Conservation (phyloP, 2,329 filamentous ascomycete species). For the Huntiella decipiens region DNA sequence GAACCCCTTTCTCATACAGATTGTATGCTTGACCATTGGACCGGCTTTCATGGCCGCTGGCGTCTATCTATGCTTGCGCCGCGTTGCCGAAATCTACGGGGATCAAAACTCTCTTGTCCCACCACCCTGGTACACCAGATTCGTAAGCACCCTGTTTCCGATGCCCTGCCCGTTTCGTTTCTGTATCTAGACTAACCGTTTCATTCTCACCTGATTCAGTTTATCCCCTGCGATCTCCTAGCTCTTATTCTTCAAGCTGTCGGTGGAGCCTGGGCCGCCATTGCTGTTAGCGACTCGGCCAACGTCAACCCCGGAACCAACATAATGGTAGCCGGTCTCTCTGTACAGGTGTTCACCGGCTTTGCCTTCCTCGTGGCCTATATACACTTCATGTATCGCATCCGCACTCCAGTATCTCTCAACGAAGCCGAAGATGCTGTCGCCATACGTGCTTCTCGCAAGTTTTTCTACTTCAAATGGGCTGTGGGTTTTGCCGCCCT, state of each 20-base stretch:
- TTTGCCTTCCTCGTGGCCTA: slow-evolving; percentile 25
- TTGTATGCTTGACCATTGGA: slow-evolving; percentile 42
- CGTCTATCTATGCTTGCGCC: slow-evolving; percentile 41
- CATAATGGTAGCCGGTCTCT: slow-evolving; percentile 40
- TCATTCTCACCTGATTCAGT: slow-evolving; percentile 17
- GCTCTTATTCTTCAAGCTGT: slow-evolving; percentile 32
- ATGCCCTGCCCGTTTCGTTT: slow-evolving; percentile 14
- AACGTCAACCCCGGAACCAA: slow-evolving; percentile 37
- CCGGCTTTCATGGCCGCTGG: slow-evolving; percentile 46
- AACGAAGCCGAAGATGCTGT: slow-evolving; percentile 21
- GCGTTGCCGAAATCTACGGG: slow-evolving; percentile 29
- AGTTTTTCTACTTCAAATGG: slow-evolving; percentile 35
- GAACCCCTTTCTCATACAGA: slow-evolving; percentile 39
- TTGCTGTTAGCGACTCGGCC: slow-evolving; percentile 22
- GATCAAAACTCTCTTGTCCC: slow-evolving; percentile 28
- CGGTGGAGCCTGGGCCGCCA: slow-evolving; percentile 28
- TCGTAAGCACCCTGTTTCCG: slow-evolving; percentile 17
- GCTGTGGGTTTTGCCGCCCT: slow-evolving; percentile 39
- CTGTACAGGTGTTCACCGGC: slow-evolving; percentile 31
- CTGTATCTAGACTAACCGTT: slow-evolving; percentile 11
- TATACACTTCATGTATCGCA: slow-evolving; percentile 25
- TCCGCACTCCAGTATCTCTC: slow-evolving; percentile 18
- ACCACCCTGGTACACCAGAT: slow-evolving; percentile 28
- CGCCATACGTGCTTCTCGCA: slow-evolving; percentile 21
- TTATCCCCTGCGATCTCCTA: slow-evolving; percentile 31